A percentile compares a stretch with the other conserved stretches of the same genome.
These are phyloP conservation scores for Eucalyptus curtisii DNA, from an alignment of 345 rosid species.

Conservation along the genomic window DNA sequence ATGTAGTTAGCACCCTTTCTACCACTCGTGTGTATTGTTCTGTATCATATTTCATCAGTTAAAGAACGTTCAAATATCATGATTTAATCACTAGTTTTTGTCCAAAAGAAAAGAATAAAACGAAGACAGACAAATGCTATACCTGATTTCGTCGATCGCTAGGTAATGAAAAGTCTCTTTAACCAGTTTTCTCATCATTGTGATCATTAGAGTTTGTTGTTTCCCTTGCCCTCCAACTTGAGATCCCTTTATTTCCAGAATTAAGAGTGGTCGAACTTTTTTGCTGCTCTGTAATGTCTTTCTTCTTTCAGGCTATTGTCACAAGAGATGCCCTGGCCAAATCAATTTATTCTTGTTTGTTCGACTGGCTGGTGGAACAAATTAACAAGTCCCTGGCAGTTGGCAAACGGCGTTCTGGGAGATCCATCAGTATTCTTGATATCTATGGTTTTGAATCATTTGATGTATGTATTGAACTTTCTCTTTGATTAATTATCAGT, in stretches of 20 bases:
- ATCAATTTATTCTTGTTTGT: slow-evolving; percentile 83
- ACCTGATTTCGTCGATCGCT: background rate
- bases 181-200: background rate
- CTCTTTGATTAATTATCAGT: background rate
- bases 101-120: background rate
- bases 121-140: background rate
- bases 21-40: background rate
- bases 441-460: slow-evolving; percentile 98
- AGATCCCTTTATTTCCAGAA: background rate
- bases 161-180: background rate
- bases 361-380: slow-evolving; percentile 96
- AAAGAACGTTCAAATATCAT: background rate
- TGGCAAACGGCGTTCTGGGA: slow-evolving; percentile 87
- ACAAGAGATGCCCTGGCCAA: slow-evolving; percentile 89
- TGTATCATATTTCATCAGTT: background rate
- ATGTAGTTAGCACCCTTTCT: background rate
- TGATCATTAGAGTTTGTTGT: background rate
- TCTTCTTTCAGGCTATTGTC: slow-evolving; percentile 8
- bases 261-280: background rate
- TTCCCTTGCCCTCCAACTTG: background rate
- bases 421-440: slow-evolving; percentile 99
- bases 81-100: background rate
- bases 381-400: slow-evolving; percentile 92
- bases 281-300: background rate
- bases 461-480: slow-evolving; percentile 40